Base-by-base conservation (phyloP, 768 basidiomycete genomes). In the Serendipita indica region DNA sequence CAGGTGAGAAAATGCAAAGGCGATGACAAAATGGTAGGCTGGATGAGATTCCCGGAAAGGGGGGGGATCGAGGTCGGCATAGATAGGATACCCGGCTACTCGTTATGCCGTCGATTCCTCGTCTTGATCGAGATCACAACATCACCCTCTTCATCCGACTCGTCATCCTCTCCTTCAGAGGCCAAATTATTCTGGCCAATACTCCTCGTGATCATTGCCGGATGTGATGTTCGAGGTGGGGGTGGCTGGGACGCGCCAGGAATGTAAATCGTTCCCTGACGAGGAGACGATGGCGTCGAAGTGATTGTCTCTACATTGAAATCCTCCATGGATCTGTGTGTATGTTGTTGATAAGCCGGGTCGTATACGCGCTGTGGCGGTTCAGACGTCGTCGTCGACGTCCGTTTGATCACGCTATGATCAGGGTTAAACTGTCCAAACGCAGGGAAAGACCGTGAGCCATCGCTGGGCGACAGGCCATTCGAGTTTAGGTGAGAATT, bases 381-480 rank as follows among this genome's bases (percentile, higher is more conserved):
- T 5, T 54, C 49, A 18, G 12, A 28, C n/a, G 20, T 20, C 16
- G 49, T 30, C 49, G 49, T 54, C 25, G 49, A 54, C 16, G 16
- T 27, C 49, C 49, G 22, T 54, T 6, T 25, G n/a, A 43, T 43
- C 18, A 43, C 41, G 22, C 43, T 54, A 10, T 28, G 49, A 25
- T 54, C 49, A 12, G 25, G 25, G 32, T 54, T 28, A 54, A 54
- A 54, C 20, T 54, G 22, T n/a, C 49, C 25, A 54, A 54, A 54
- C 16, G n/a, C n/a, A 16, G n/a, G 22, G 25, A 54, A 10, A 20
- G 49, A 54, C 10, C 32, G 49, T 16, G 30, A 54, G 12, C 16
- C 49, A 7, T 54, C 49, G 32, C 49, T 54, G 22, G 49, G 16
- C 25, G 49, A 54, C 22, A n/a, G 16, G 22, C 25, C 49, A 18